Percentiles rank a stretch among this genome's conserved stretches.
These are phyloP conservation scores for Onygenales sp. DNA, from an alignment of 2,329 filamentous ascomycete genomes.

Conservation along the genomic window DNA sequence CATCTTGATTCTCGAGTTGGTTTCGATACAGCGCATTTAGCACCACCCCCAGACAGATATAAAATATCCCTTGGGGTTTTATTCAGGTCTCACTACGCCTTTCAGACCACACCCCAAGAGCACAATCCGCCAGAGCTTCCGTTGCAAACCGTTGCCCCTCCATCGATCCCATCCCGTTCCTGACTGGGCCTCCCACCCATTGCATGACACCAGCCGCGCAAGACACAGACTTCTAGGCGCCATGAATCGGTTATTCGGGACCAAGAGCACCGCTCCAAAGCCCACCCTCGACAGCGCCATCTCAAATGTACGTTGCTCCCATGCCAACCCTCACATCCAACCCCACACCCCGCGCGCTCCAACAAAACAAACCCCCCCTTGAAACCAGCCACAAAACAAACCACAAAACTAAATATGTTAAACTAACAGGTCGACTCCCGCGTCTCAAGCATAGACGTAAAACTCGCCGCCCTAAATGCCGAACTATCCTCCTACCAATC, in stretches of 20 bases:
- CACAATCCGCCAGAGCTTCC: too few relatives aligned
- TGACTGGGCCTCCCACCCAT: too few relatives aligned
- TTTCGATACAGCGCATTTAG: too few relatives aligned
- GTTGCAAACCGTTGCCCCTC: too few relatives aligned
- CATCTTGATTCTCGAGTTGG: too few relatives aligned
- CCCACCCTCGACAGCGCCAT: constrained; percentile 80
- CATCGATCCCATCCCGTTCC: too few relatives aligned
- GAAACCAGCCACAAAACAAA: background rate
- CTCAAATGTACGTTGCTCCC: constrained; percentile 50
- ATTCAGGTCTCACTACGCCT: too few relatives aligned
- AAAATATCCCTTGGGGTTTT: too few relatives aligned
- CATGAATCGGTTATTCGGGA: constrained; percentile 96
- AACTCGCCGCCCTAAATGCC: constrained; percentile 83
- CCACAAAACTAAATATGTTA: background rate
- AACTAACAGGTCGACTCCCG: constrained; percentile 59
- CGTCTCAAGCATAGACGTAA: constrained; percentile 82
- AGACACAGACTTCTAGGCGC: background rate
- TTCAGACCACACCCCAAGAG: too few relatives aligned
- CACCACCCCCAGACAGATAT: too few relatives aligned
- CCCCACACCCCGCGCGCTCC: background rate
- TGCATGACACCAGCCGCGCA: background rate
- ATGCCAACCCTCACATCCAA: background rate
- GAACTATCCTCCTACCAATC: constrained; percentile 82
- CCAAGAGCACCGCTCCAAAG: constrained; percentile 78
- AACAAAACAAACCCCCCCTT: background rate